phyloP scores from a whole-genome alignment of 2,329 filamentous ascomycete genomes.

The Cytospora piceicola region DNA sequence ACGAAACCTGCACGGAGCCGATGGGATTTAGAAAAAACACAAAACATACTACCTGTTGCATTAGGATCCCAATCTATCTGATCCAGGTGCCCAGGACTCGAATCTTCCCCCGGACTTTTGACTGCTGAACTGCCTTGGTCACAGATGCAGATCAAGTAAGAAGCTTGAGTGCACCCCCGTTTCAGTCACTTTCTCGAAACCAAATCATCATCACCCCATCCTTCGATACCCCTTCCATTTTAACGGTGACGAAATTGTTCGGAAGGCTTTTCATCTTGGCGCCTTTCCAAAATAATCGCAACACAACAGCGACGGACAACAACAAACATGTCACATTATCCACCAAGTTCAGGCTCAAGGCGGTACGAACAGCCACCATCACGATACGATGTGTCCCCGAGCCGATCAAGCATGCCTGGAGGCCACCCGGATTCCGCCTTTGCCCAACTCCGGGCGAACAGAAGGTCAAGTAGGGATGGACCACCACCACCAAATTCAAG shows the following conservation, averaged over 20 bases:
- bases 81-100: too few relatives aligned
- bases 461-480: slow-evolving; percentile 39
- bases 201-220: slow-evolving; percentile 26
- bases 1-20: background rate
- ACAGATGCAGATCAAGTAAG: background rate
- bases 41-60: too few relatives aligned
- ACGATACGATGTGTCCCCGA: slow-evolving; percentile 13
- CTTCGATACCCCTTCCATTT: slow-evolving; percentile 34
- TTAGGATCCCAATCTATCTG: too few relatives aligned
- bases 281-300: slow-evolving; percentile 1
- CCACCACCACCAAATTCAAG: slow-evolving; percentile 30
- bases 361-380: slow-evolving; percentile 17
- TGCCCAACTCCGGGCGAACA: slow-evolving; percentile 40
- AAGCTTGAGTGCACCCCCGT: slow-evolving; percentile 1
- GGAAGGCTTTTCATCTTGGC: slow-evolving; percentile 30
- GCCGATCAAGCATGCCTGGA: slow-evolving; percentile 33
- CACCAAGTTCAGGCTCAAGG: slow-evolving; percentile 18
- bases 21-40: too few relatives aligned
- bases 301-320: slow-evolving; percentile 17
- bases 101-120: background rate
- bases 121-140: background rate
- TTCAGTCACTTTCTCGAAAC: slow-evolving; percentile 11
- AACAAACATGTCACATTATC: slow-evolving; percentile 16
- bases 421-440: slow-evolving; percentile 46
- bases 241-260: slow-evolving; percentile 30